A percentile compares a stretch with the other conserved stretches of the same genome.
These are phyloP conservation scores for Tephrocybe sp. DNA, from an alignment of 768 basidiomycete genomes.

Conservation along the genomic window DNA sequence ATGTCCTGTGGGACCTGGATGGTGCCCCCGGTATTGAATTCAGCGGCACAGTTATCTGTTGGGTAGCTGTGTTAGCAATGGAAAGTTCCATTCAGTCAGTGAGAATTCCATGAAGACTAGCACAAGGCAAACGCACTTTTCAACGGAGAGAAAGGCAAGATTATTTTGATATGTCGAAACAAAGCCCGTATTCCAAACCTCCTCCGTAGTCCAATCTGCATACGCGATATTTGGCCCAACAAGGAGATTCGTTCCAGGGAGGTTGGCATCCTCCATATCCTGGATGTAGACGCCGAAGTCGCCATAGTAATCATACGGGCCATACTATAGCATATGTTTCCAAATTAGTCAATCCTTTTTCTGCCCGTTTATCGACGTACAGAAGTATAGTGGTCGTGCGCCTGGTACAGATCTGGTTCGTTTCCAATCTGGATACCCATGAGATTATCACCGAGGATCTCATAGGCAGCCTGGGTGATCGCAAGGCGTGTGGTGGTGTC, in stretches of 20 bases:
- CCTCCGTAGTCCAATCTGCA: constrained; percentile 50
- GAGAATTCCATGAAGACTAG: not conserved
- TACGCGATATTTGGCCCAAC: constrained; percentile 53
- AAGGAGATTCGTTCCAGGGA: constrained; percentile 41
- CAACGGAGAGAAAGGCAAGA: constrained; percentile 22
- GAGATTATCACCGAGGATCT: constrained; percentile 63
- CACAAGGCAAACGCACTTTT: not conserved
- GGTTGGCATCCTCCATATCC: constrained; percentile 36
- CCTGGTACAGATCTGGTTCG: constrained; percentile 54
- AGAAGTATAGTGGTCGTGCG: constrained; percentile 35
- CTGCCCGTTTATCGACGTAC: not conserved
- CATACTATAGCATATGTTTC: constrained; percentile 18
- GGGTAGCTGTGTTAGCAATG: constrained; percentile 40
- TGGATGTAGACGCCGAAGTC: constrained; percentile 51
- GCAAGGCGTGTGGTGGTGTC: constrained; percentile 48
- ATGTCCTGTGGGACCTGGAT: constrained; percentile 38
- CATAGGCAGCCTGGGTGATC: constrained; percentile 58
- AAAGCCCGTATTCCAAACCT: constrained; percentile 52
- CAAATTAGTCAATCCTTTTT: not conserved
- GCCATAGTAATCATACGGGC: constrained; percentile 41
- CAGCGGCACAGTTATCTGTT: constrained; percentile 55
- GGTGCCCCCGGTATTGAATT: constrained; percentile 35
- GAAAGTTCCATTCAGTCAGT: not conserved
- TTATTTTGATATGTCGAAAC: constrained; percentile 33
- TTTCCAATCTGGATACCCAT: constrained; percentile 73